Evolutionary conservation across 2,329 filamentous ascomycete species (phyloP).

Genomic region (Rhynchosporium agropyri): DNA sequence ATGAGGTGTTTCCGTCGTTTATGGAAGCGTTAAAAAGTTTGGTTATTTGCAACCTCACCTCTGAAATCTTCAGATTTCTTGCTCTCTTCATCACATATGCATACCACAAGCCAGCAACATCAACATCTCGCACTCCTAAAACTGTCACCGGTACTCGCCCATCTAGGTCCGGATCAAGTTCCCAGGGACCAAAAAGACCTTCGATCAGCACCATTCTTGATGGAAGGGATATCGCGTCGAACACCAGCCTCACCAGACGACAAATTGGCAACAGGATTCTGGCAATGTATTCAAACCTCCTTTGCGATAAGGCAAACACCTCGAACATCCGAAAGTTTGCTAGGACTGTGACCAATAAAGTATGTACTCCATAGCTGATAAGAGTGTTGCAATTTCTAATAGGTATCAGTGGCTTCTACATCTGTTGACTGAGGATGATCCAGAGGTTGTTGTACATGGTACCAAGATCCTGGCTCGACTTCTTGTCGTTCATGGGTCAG

Average conservation of each 20-base stretch:
- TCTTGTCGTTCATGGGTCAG: constrained; percentile 77
- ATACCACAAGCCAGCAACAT: constrained; percentile 63
- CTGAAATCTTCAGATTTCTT: constrained; percentile 82
- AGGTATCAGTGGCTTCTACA: constrained; percentile 80
- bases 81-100: constrained; percentile 93
- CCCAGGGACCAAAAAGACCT: constrained; percentile 38
- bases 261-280: constrained; percentile 76
- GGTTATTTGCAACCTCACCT: constrained; percentile 77
- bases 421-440: constrained; percentile 82
- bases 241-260: constrained; percentile 58
- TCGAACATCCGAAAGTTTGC: constrained; percentile 83
- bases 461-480: constrained; percentile 82
- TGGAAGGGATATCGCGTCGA: constrained; percentile 41
- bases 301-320: constrained; percentile 73
- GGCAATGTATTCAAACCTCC: constrained; percentile 73
- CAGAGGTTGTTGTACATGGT: constrained; percentile 79
- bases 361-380: constrained; percentile 46
- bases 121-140: constrained; percentile 56
- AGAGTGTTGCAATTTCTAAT: constrained; percentile 38
- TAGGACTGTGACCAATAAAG: constrained; percentile 92
- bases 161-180: constrained; percentile 42
- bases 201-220: constrained; percentile 37
- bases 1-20: constrained; percentile 74
- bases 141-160: constrained; percentile 49
- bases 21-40: constrained; percentile 78